These are phyloP conservation scores for Rosa lucieae DNA, from an alignment of 306 rosid genomes.

Conservation along the genomic window DNA sequence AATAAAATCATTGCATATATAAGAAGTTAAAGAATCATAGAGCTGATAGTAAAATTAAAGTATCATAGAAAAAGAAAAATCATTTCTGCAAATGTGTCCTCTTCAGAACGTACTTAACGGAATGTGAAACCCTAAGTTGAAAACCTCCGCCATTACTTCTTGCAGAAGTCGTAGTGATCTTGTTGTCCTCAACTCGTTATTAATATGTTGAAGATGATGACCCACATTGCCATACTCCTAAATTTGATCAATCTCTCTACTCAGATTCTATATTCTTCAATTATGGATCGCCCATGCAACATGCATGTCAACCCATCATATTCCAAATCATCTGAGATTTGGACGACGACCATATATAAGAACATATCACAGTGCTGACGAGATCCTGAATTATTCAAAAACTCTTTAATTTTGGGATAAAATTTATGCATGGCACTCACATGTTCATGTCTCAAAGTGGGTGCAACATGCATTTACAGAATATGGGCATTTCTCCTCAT, in stretches of 20 bases:
- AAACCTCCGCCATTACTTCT: too few species aligned
- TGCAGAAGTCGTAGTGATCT: background rate
- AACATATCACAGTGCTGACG: background rate
- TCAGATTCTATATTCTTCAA: slow-evolving; percentile 2
- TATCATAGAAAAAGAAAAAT: too few species aligned
- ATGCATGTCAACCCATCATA: background rate
- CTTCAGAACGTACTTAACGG: too few species aligned
- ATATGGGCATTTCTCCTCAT: background rate
- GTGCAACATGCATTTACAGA: background rate
- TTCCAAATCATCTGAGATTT: background rate
- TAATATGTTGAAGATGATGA: background rate
- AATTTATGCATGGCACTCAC: background rate
- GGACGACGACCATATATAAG: background rate
- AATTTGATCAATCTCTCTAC: background rate
- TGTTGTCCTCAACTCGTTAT: background rate
- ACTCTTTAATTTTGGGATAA: background rate
- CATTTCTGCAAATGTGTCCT: too few species aligned
- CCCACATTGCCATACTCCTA: background rate
- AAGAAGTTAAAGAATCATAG: too few species aligned
- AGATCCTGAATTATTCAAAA: background rate
- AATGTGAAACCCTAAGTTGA: too few species aligned
- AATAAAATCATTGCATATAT: too few species aligned
- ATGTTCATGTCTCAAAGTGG: background rate
- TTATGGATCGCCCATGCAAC: background rate
- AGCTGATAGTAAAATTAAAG: too few species aligned